Percentiles rank a stretch among this genome's conserved stretches.
phyloP scores from a whole-genome alignment of 768 basidiomycete species.

The Sarcodon aspratus region DNA sequence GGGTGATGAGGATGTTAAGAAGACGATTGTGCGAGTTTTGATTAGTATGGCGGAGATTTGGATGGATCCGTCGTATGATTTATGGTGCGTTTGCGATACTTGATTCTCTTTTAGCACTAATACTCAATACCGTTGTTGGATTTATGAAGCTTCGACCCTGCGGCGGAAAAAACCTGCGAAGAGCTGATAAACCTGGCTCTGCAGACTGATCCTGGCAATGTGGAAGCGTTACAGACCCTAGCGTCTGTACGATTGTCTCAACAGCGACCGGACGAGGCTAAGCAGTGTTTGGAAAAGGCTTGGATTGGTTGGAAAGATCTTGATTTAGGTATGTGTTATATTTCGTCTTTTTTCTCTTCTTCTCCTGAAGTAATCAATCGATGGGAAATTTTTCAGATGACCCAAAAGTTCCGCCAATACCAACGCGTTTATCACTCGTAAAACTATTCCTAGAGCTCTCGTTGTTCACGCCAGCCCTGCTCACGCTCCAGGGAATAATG shows the following conservation, averaged over 20 bases:
- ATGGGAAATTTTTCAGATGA: slow-evolving; percentile 35
- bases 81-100: slow-evolving; percentile 48
- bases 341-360: background rate
- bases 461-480: slow-evolving; percentile 58
- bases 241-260: slow-evolving; percentile 88
- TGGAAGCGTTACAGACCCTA: slow-evolving; percentile 70
- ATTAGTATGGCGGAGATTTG: slow-evolving; percentile 90
- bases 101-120: background rate
- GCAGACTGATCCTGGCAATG: slow-evolving; percentile 58
- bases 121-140: background rate
- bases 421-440: slow-evolving; percentile 61
- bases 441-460: slow-evolving; percentile 73
- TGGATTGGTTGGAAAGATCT: slow-evolving; percentile 65
- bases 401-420: slow-evolving; percentile 56
- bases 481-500: slow-evolving; percentile 71
- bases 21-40: slow-evolving; percentile 66
- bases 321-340: slow-evolving; percentile 31
- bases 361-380: background rate
- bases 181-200: slow-evolving; percentile 63
- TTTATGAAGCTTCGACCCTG: slow-evolving; percentile 56
- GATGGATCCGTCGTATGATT: slow-evolving; percentile 86
- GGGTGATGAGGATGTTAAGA: slow-evolving; percentile 33
- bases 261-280: slow-evolving; percentile 73
- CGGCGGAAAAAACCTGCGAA: slow-evolving; percentile 77
- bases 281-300: slow-evolving; percentile 50